Evolutionary conservation across 2,329 filamentous ascomycete genomes (phyloP), one percentile per base, ranked within the genome.

Genomic region (Zymoseptoria passerinii): DNA sequence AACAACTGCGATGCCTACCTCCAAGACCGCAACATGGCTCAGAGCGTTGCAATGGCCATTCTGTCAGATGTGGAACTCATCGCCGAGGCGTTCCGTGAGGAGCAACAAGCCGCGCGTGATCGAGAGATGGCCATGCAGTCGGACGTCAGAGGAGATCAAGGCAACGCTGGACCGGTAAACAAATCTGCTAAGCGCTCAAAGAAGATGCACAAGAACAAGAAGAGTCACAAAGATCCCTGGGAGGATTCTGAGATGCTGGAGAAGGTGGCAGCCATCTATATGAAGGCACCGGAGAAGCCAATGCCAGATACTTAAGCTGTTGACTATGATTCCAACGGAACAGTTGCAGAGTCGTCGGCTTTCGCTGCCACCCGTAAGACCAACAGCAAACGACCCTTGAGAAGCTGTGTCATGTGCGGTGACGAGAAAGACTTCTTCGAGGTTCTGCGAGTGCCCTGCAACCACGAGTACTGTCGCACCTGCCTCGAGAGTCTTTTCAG

Each of bases 381-480:
- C 2, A 54, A 50, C 7, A 28, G 49, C 20, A 60, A 61, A 35
- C 55, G 28, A 16, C 27, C 49, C 19, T 55, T 19, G 20, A 54
- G 52, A 13, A n/a, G 52, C 16, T 72, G 71, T 53, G 57, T 67
- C 13, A 65, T 63, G 9, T 74, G 72, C 59, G 52, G 56, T 13
- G 71, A 73, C 23, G 58, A 64, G 20, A 67, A 66, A 27, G 63
- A 64, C 8, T 70, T 68, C 56, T 65, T 65, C 54, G 66, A 70
- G 19, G 60, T 71, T 4, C 57, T 63, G 1, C 58, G 65, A 16
- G 62, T 67, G 2, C 62, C 68, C 2, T 75, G 72, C 58, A 48
- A 60, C 0, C 80, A 85, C 61, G 64, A 75, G 2, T 85, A 83
- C 67, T 86, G 83, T 63, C 66, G 67, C 0, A 61, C 61, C 0